Evolutionary conservation across 129 eudicot genomes (phyloP).

Genomic region (Helianthus tuberosus): DNA sequence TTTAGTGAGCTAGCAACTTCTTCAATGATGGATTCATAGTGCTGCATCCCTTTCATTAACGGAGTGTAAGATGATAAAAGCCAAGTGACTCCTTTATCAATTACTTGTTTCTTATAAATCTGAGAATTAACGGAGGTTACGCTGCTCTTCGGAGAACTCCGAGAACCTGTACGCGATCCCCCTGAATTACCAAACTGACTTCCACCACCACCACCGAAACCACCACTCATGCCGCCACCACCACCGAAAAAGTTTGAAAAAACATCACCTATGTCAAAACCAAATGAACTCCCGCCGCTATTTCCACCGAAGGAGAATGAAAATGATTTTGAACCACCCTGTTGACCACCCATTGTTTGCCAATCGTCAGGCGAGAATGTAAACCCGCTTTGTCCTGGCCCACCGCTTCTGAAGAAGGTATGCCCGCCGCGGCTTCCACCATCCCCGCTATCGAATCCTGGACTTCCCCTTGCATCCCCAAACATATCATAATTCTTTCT

Average conservation of each 20-base stretch:
- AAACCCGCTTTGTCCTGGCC: constrained; percentile 84
- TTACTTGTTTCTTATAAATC: constrained; percentile 65
- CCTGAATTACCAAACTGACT: constrained; percentile 62
- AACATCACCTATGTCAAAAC: constrained; percentile 73
- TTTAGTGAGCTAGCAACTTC: constrained; percentile 68
- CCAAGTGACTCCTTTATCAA: constrained; percentile 77
- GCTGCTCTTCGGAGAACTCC: constrained; percentile 44
- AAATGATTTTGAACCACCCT: constrained; percentile 67
- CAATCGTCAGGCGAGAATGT: constrained; percentile 72
- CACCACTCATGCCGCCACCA: constrained; percentile 48
- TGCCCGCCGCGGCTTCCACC: constrained; percentile 55
- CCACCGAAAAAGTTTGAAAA: constrained; percentile 93
- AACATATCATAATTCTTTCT: constrained; percentile 90
- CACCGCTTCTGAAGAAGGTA: constrained; percentile 69
- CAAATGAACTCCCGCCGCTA: constrained; percentile 58
- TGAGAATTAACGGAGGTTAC: constrained; percentile 52
- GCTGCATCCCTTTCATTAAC: constrained; percentile 43
- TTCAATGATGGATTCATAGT: constrained; percentile 56
- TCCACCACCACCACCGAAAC: constrained; percentile 58
- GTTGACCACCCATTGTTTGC: constrained; percentile 83
- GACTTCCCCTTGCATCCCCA: constrained; percentile 80
- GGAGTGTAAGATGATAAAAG: constrained; percentile 61
- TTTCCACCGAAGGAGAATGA: constrained; percentile 96
- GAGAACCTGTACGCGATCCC: constrained; percentile 44
- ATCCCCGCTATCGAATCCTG: constrained; percentile 69